Percentiles rank a stretch among this genome's conserved stretches.
Evolutionary conservation across 257 asterid species (phyloP).

Genomic region (Nicotiana benthamiana): DNA sequence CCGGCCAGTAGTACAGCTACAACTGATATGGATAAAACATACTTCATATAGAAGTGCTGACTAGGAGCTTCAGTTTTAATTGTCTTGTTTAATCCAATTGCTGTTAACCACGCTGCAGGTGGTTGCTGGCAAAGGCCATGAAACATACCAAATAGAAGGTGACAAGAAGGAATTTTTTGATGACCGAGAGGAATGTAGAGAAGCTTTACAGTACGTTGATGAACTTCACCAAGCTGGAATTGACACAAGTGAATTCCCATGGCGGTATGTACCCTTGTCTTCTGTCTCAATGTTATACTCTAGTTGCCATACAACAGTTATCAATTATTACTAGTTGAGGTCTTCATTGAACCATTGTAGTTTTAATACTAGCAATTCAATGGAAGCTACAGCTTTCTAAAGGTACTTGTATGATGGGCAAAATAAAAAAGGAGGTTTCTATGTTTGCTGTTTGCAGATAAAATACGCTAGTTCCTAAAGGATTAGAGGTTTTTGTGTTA

Average conservation of each 20-base stretch:
- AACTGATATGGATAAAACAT: neutral
- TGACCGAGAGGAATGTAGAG: slow-evolving; percentile 94
- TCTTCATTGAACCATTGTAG: neutral
- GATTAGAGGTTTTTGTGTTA: neutral
- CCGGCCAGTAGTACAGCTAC: neutral
- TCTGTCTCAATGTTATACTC: neutral
- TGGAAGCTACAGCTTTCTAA: neutral
- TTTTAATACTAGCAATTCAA: neutral
- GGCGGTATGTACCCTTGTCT: slow-evolving; percentile 47
- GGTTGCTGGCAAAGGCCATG: slow-evolving; percentile 97
- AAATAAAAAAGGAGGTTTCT: neutral
- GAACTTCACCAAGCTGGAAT: slow-evolving; percentile 99
- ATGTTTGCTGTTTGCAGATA: neutral
- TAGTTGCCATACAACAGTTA: neutral
- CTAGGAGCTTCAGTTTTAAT: neutral
- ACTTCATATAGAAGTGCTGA: neutral
- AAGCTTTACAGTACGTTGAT: slow-evolving; percentile 91
- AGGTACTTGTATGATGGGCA: neutral
- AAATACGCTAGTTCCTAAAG: neutral
- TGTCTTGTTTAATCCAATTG: neutral
- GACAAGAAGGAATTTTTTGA: slow-evolving; percentile 86
- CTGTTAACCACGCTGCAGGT: slow-evolving; percentile 37
- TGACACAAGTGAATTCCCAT: slow-evolving; percentile 95
- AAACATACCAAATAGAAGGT: slow-evolving; percentile 71
- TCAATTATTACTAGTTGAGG: neutral